These are phyloP conservation scores for Butyriboletus appendiculatus DNA, from an alignment of 1,284 basidiomycete genomes.

Conservation along the genomic window DNA sequence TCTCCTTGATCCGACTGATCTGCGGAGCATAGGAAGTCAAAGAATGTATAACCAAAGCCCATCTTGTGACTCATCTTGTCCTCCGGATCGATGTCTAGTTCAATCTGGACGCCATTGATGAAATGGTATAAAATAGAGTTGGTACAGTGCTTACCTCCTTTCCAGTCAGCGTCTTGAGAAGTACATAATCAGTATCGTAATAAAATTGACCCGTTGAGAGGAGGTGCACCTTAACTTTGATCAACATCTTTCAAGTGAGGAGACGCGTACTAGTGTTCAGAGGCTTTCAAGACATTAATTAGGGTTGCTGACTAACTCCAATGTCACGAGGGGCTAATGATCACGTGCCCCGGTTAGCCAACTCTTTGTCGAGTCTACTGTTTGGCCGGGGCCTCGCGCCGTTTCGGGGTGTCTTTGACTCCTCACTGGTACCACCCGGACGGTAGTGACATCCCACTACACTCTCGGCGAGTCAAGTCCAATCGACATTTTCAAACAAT, in stretches of 20 bases:
- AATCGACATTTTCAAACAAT: background rate
- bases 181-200: background rate
- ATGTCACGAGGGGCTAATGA: background rate
- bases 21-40: slow-evolving; percentile 34
- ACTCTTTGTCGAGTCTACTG: too few species aligned
- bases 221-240: slow-evolving; percentile 26
- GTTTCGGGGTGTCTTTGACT: background rate
- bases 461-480: background rate
- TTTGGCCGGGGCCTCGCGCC: too few species aligned
- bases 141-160: slow-evolving; percentile 70
- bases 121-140: slow-evolving; percentile 4
- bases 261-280: background rate
- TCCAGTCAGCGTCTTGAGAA: slow-evolving; percentile 76
- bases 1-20: slow-evolving; percentile 97
- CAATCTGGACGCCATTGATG: slow-evolving; percentile 60
- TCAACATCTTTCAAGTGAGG: slow-evolving; percentile 24
- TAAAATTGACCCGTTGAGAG: background rate
- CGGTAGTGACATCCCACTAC: background rate
- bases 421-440: background rate
- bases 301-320: slow-evolving; percentile 19
- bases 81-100: slow-evolving; percentile 92
- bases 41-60: background rate
- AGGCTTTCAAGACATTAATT: background rate
- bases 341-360: background rate
- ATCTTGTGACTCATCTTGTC: slow-evolving; percentile 66